Evolutionary conservation across 2,329 filamentous ascomycete genomes (phyloP).

Genomic region (Immersiporthe knoxdaviesiana): DNA sequence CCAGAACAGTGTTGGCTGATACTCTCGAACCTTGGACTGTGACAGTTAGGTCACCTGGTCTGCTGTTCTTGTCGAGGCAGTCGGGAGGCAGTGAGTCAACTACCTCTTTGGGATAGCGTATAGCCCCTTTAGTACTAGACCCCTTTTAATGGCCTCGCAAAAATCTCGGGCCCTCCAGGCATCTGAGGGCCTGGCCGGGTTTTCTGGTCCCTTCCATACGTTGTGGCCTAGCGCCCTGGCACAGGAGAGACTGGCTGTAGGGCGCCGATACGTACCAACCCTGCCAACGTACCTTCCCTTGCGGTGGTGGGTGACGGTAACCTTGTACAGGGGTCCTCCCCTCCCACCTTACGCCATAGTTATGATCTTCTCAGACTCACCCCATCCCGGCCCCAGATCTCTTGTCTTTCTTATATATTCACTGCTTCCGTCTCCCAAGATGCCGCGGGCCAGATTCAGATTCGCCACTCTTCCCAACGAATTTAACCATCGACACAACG

Average conservation of each 20-base stretch:
- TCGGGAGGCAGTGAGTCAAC: slow-evolving; percentile 1
- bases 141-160: background rate
- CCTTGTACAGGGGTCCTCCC: slow-evolving; percentile 3
- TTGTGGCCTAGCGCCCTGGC: slow-evolving; percentile 7
- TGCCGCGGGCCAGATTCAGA: slow-evolving; percentile 11
- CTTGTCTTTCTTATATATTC: slow-evolving; percentile 20
- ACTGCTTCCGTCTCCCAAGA: slow-evolving; percentile 20
- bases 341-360: slow-evolving; percentile 20
- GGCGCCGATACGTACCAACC: slow-evolving; percentile 3
- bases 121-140: slow-evolving; percentile 1
- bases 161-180: slow-evolving; percentile 1
- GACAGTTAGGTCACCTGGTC: slow-evolving; percentile 4
- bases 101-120: background rate
- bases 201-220: slow-evolving; percentile 17
- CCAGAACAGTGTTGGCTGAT: slow-evolving; percentile 2
- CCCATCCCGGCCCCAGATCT: slow-evolving; percentile 17
- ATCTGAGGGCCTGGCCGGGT: background rate
- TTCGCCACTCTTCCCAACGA: slow-evolving; percentile 14
- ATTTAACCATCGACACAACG: background rate
- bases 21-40: background rate
- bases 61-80: background rate
- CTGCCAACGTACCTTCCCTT: background rate
- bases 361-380: slow-evolving; percentile 16
- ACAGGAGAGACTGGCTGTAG: background rate
- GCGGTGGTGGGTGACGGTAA: background rate